Percentiles rank a stretch among this genome's conserved stretches.
These are phyloP conservation scores for Lotus japonicus DNA, from an alignment of 306 rosid genomes.

Conservation along the genomic window DNA sequence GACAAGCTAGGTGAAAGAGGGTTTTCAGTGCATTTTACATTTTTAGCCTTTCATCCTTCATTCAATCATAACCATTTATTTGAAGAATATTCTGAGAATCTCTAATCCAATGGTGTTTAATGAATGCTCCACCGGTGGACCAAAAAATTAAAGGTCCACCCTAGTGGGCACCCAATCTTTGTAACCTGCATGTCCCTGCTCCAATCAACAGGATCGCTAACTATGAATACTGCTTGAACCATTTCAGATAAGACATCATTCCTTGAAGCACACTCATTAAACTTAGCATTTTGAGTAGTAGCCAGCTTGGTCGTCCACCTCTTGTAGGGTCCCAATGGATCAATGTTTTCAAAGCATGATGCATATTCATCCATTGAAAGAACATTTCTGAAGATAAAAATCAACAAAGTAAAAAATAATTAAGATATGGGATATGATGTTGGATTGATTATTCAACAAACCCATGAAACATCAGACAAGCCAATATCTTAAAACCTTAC, in stretches of 20 bases:
- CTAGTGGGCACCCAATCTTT: too few relatives aligned
- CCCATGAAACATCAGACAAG: background rate
- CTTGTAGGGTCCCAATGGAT: slow-evolving; percentile 80
- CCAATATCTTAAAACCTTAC: slow-evolving; percentile 37
- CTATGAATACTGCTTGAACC: slow-evolving; percentile 71
- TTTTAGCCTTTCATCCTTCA: too few relatives aligned
- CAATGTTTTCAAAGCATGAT: slow-evolving; percentile 69
- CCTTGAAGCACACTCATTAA: slow-evolving; percentile 19
- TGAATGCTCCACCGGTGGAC: too few relatives aligned
- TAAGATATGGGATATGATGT: background rate
- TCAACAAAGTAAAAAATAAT: too few relatives aligned
- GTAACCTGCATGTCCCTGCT: slow-evolving; percentile 87
- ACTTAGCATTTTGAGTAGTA: too few relatives aligned
- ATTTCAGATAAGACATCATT: slow-evolving; percentile 49
- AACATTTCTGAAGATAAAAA: slow-evolving; percentile 56
- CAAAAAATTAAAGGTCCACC: too few relatives aligned
- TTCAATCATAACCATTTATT: too few relatives aligned
- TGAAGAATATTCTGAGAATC: too few relatives aligned
- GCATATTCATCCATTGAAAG: slow-evolving; percentile 80
- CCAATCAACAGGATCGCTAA: slow-evolving; percentile 96
- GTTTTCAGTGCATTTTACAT: too few relatives aligned
- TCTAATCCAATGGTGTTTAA: too few relatives aligned
- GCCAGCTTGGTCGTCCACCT: slow-evolving; percentile 49
- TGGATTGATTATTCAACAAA: slow-evolving; percentile 8
- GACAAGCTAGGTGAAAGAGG: too few relatives aligned